Evolutionary conservation across 257 asterid species (phyloP), one percentile per base, ranked within the genome.

Genomic region (Fraxinus americana): DNA sequence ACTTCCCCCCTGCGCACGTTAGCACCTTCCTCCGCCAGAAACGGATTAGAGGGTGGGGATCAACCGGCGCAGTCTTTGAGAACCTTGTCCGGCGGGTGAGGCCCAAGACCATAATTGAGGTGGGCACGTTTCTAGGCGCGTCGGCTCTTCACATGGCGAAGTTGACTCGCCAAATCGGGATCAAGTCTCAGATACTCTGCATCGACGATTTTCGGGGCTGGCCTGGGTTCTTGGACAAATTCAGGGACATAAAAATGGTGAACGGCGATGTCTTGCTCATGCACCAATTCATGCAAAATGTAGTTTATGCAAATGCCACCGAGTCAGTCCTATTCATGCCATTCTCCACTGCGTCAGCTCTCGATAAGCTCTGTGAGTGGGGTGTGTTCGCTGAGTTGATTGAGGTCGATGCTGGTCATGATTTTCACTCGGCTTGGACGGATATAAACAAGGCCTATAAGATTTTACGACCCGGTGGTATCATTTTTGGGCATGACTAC

Each of bases 161-260:
- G 34, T 52, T 91, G 74, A 85, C 90, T 0, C 81, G 75, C 23
- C 23, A 63, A n/a, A 45, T 87, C 2, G 92, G 94, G 27, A 85
- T 91, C 16, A 75, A 82, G 0, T 81, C 87, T 2, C 88, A 81
- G 73, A 83, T 91, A 5, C 16, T 91, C 1, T 91, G 97, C 79
- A 83, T 91, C n/a, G 97, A 91, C 77, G 97, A 91, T 67, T 91
- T 88, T 63, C 80, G 97, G 2, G 97, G 97, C 0, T 91, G 97
- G 97, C 94, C 97, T 0, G 92, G 94, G 12, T 91, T 89, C 78
- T 77, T 77, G 48, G 85, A 86, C 70, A 67, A 70, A n/a, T 87
- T 84, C 35, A 88, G 85, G 70, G 88, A 91, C 73, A 67, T 91
- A 74, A 85, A 78, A 72, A 85, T 82, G 89, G 83, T 89, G 39